Conservation (phyloP, 257 asterid genomes). For the Gentiana dahurica region DNA sequence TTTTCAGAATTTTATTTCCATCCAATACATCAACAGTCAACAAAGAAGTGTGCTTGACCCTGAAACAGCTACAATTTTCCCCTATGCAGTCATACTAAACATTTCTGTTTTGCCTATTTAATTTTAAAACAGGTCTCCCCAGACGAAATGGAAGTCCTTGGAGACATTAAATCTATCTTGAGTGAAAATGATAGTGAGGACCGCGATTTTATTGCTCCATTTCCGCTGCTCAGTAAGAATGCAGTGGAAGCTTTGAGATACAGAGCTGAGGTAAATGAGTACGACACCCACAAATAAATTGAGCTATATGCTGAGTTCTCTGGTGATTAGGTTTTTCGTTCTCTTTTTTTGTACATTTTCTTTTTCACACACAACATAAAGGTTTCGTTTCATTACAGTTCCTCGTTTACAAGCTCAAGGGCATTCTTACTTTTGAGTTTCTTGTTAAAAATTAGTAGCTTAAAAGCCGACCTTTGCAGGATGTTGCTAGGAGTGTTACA, state of each 20-base stretch:
- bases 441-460: background rate
- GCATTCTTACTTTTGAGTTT: background rate
- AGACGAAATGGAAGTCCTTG: conserved; percentile 63
- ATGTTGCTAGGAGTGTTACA: conserved; percentile 84
- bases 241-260: conserved; percentile 90
- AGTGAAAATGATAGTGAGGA: conserved; percentile 61
- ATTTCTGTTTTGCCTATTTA: background rate
- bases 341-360: background rate
- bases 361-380: too few species aligned
- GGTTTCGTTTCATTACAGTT: too few species aligned
- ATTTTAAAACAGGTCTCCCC: conserved; percentile 48
- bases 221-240: conserved; percentile 68
- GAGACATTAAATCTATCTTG: conserved; percentile 62
- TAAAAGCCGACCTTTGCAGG: conserved; percentile 39
- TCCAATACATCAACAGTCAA: too few species aligned
- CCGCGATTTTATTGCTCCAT: conserved; percentile 72
- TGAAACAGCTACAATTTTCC: too few species aligned
- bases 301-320: too few species aligned
- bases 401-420: background rate
- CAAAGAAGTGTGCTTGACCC: too few species aligned
- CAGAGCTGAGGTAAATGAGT: conserved; percentile 79
- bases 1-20: too few species aligned
- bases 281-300: background rate
- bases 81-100: too few species aligned
- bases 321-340: background rate